Conservation (phyloP, 2,329 filamentous ascomycete species). For the Talaromyces sp. region DNA sequence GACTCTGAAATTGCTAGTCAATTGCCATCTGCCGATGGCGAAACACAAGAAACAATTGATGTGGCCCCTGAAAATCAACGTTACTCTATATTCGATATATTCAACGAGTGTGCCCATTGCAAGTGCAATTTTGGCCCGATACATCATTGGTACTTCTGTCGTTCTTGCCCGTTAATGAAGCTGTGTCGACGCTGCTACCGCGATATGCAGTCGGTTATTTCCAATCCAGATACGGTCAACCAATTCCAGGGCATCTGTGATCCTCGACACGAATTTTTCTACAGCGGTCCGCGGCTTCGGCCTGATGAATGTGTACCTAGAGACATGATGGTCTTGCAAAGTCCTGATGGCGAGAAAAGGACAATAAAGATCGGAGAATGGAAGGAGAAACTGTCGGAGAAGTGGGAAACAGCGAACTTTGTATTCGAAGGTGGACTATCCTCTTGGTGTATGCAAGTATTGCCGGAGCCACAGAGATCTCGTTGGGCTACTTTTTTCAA, state of each 20-base stretch:
- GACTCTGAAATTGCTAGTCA: not conserved
- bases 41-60: not conserved
- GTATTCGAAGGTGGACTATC: not conserved
- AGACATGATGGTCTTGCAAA: not conserved
- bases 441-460: not conserved
- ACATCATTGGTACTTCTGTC: not conserved
- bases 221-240: not conserved
- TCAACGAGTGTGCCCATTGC: not conserved
- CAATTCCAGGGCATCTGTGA: not conserved
- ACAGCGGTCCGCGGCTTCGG: not conserved
- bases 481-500: not conserved
- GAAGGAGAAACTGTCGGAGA: not conserved
- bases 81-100: not conserved
- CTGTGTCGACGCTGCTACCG: not conserved
- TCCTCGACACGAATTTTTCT: not conserved
- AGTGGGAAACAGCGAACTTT: not conserved
- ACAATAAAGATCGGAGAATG: not conserved
- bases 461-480: not conserved
- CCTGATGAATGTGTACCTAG: not conserved
- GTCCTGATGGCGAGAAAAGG: not conserved
- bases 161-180: not conserved
- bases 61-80: not conserved
- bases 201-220: not conserved
- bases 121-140: not conserved
- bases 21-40: not conserved